Evolutionary conservation across 148 eudicot genomes (phyloP).

Genomic region (Spergularia bocconei): DNA sequence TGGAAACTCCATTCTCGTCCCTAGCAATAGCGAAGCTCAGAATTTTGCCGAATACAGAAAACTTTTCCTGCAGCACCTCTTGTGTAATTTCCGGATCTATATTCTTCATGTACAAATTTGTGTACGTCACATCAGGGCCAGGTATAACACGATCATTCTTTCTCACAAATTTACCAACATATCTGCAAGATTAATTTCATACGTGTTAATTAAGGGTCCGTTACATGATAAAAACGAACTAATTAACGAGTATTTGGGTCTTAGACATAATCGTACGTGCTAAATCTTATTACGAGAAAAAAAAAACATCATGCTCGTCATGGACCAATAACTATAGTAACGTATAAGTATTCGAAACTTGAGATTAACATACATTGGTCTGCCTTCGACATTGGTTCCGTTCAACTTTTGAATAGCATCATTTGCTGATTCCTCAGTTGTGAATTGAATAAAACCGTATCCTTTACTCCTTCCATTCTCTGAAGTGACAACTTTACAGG

Average conservation of each 20-base stretch:
- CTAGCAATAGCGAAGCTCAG: conserved; percentile 52
- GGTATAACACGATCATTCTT: conserved; percentile 53
- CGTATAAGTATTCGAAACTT: neutral
- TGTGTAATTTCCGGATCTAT: conserved; percentile 52
- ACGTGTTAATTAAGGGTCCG: too few species aligned
- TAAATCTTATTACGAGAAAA: too few species aligned
- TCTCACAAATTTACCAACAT: conserved; percentile 59
- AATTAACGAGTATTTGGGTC: too few species aligned
- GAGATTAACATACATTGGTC: conserved; percentile 55
- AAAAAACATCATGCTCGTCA: too few species aligned
- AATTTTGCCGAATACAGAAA: conserved; percentile 67
- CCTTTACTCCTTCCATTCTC: conserved; percentile 78
- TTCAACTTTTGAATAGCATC: conserved; percentile 61
- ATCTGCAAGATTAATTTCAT: conserved; percentile 33
- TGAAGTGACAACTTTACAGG: conserved; percentile 61
- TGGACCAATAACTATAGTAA: too few species aligned
- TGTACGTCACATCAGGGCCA: conserved; percentile 44
- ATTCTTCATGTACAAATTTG: conserved; percentile 73
- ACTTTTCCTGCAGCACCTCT: conserved; percentile 51
- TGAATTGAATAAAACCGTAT: conserved; percentile 73
- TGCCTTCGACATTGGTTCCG: conserved; percentile 48
- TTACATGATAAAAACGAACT: too few species aligned
- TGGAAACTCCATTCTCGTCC: conserved; percentile 61
- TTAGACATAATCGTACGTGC: too few species aligned
- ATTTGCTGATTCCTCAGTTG: conserved; percentile 55